Percentiles rank a stretch among this genome's conserved stretches.
phyloP scores from a whole-genome alignment of 176 grass and related monocot species.

The Dendrocalamus sinicus region DNA sequence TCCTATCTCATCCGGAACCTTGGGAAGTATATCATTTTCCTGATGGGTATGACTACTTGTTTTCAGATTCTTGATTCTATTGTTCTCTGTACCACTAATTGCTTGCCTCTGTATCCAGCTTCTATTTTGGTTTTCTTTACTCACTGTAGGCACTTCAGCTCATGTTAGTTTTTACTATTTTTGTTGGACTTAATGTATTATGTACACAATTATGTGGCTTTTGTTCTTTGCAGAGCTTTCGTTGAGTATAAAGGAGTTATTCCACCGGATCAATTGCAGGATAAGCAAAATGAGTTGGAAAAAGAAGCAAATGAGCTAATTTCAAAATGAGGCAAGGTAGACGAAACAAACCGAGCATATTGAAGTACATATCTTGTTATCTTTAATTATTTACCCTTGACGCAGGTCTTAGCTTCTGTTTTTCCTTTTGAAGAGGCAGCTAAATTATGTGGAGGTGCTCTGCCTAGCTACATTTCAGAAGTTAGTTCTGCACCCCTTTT shows the following conservation, averaged over 20 bases:
- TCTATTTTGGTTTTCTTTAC: not conserved
- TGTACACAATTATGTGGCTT: not conserved
- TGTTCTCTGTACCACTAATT: not conserved
- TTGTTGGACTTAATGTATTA: constrained; percentile 15
- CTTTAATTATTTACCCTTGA: constrained; percentile 21
- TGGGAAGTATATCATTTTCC: constrained; percentile 81
- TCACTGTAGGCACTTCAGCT: not conserved
- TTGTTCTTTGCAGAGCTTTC: constrained; percentile 51
- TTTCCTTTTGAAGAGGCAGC: constrained; percentile 78
- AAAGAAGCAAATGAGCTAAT: constrained; percentile 78
- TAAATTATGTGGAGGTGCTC: constrained; percentile 69
- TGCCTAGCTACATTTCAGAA: constrained; percentile 85
- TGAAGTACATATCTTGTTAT: not conserved
- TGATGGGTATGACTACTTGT: constrained; percentile 62
- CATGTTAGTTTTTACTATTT: constrained; percentile 13
- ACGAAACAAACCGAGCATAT: constrained; percentile 1
- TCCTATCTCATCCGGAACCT: constrained; percentile 58
- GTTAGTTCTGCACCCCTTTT: constrained; percentile 40
- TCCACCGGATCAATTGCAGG: constrained; percentile 58
- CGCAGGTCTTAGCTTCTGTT: constrained; percentile 72
- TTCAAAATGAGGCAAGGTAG: constrained; percentile 64
- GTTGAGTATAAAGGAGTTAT: constrained; percentile 86
- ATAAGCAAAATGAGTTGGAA: constrained; percentile 66
- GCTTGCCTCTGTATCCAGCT: not conserved
- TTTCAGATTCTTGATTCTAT: not conserved